phyloP scores from a whole-genome alignment of 306 rosid species.

The Phaseolus lunatus region DNA sequence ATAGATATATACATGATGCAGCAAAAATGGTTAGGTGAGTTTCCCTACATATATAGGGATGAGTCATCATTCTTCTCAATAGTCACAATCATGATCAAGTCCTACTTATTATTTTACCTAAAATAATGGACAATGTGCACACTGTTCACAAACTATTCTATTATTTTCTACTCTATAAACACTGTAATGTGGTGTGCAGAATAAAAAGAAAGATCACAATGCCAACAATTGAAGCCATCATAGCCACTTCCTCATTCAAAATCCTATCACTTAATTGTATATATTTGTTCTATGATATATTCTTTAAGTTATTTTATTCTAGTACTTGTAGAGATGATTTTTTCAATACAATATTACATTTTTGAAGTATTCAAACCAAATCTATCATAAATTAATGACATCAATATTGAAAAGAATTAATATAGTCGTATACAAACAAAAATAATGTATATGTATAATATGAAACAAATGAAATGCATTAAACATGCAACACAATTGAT shows the following conservation, averaged over 20 bases:
- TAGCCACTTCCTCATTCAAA: constrained; percentile 18
- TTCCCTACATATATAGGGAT: not conserved
- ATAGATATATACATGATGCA: constrained; percentile 10
- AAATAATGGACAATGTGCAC: constrained; percentile 14
- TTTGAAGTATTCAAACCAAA: not conserved
- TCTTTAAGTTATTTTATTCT: not conserved
- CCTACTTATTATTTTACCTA: not conserved
- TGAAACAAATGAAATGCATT: not conserved
- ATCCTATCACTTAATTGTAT: not conserved
- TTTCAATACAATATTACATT: not conserved
- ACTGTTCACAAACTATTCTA: constrained; percentile 6
- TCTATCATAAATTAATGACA: not conserved
- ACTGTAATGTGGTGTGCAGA: constrained; percentile 3
- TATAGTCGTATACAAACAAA: too few relatives aligned
- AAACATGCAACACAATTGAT: not conserved
- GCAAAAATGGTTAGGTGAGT: constrained; percentile 16
- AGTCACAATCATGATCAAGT: too few relatives aligned
- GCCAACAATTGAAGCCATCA: not conserved
- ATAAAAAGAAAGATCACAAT: constrained; percentile 1
- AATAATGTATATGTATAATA: not conserved
- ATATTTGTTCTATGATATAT: not conserved
- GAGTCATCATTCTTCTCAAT: constrained; percentile 20
- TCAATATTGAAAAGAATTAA: not conserved
- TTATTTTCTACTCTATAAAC: not conserved
- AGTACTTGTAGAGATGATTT: not conserved